Evolutionary conservation across 148 eudicot species (phyloP), one percentile per base, ranked within the genome.

Genomic region (Hydrangea macrophylla): DNA sequence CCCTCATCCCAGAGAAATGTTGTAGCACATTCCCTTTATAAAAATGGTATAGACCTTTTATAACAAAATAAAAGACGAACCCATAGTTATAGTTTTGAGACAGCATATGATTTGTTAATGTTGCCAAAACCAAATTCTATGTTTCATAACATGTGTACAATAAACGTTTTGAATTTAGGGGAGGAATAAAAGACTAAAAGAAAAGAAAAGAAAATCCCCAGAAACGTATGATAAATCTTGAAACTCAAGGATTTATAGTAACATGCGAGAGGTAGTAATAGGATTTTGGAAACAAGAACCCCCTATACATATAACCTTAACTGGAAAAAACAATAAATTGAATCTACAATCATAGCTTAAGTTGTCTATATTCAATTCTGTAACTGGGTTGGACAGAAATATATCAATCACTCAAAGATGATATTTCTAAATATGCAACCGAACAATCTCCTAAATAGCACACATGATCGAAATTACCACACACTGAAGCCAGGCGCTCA

Each of bases 391-490:
- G 60, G 60, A 28, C 13, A 17, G 18, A 22, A 7, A 18, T 60
- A 31, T 28, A 15, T 33, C 33, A 24, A 37, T 11, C 33, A 50
- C 27, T 27, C 35, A 51, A 54, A 24, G 63, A 63, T 54, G 11
- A 53, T 20, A 42, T n/a, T 11, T 36, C 30, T 20, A 51, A 54
- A 31, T 20, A 11, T 54, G 25, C 36, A 32, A 60, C 12, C 55
- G 15, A 58, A 51, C 56, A 17, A 31, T 59, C 22, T 32, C 58
- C 45, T 70, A 22, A 51, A 33, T n/a, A n/a, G n/a, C n/a, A 45
- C 58, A 70, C 27, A 69, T n/a, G 42, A 27, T 56, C 31, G 42
- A 57, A 56, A 42, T 42, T 44, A 28, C 28, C 35, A 20, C n/a
- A 2, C 5, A 44, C 10, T 28, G 12, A 30, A 57, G 45, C 3